phyloP scores from a whole-genome alignment of 768 basidiomycete species.

The Mycena venus region DNA sequence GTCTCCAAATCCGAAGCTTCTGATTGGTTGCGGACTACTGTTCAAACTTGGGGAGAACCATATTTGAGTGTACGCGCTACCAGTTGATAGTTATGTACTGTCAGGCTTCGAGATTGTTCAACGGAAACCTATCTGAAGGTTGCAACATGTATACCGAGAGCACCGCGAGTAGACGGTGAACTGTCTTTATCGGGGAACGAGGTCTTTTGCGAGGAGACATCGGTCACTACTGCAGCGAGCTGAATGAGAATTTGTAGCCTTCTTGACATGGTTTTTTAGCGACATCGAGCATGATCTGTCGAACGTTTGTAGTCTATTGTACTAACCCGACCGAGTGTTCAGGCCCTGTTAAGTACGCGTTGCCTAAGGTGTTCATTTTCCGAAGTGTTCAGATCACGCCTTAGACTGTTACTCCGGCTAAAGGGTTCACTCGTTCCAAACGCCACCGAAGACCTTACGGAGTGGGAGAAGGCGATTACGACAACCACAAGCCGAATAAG shows the following conservation, averaged over 20 bases:
- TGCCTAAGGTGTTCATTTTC: not conserved
- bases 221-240: too few species aligned
- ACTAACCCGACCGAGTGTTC: too few species aligned
- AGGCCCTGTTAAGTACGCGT: not conserved
- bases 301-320: too few species aligned
- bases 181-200: too few species aligned
- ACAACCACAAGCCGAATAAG: not conserved
- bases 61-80: slow-evolving; percentile 9
- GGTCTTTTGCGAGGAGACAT: too few species aligned
- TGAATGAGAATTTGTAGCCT: too few species aligned
- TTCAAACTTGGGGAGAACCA: slow-evolving; percentile 1
- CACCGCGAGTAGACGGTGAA: too few species aligned
- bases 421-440: not conserved
- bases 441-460: not conserved
- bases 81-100: not conserved
- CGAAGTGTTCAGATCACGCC: not conserved
- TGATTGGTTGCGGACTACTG: slow-evolving; percentile 10
- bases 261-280: too few species aligned
- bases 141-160: too few species aligned
- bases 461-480: not conserved
- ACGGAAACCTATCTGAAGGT: too few species aligned
- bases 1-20: slow-evolving; percentile 5
- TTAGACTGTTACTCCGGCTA: not conserved
- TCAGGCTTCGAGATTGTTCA: not conserved
- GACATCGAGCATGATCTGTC: too few species aligned